A percentile compares a stretch with the other conserved stretches of the same genome.
These are phyloP conservation scores for Avena sativa DNA, from an alignment of 176 grass and related monocot genomes.

Conservation along the genomic window DNA sequence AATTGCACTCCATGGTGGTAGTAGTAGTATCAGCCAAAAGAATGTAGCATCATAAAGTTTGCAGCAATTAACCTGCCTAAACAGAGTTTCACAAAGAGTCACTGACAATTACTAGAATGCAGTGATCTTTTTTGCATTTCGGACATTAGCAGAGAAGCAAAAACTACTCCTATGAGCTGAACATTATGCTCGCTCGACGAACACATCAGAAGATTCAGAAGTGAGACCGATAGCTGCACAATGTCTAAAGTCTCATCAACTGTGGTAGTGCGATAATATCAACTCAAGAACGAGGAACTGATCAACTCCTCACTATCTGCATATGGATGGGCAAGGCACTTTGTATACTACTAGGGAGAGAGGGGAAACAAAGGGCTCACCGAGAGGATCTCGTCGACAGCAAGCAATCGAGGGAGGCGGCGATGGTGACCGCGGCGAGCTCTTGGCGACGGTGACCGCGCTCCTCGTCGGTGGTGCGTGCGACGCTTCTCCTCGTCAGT, in stretches of 20 bases:
- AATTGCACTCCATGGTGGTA: background rate
- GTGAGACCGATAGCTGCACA: background rate
- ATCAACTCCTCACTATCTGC: background rate
- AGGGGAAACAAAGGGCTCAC: too few relatives aligned
- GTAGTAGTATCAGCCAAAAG: background rate
- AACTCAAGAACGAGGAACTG: background rate
- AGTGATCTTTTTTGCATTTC: background rate
- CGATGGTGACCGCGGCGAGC: too few relatives aligned
- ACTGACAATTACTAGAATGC: background rate
- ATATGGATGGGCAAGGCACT: background rate
- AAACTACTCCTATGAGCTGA: background rate
- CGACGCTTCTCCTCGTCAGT: too few relatives aligned
- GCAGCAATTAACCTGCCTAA: background rate
- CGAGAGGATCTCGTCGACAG: too few relatives aligned
- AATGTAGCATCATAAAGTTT: background rate
- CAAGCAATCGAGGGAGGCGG: too few relatives aligned
- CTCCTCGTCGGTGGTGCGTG: too few relatives aligned
- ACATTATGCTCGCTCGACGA: background rate
- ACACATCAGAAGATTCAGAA: conserved; percentile 11
- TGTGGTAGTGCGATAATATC: background rate
- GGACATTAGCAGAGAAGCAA: background rate
- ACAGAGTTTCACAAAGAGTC: background rate
- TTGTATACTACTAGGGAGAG: too few relatives aligned
- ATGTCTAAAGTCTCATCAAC: background rate
- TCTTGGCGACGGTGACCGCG: too few relatives aligned